A percentile compares a stretch with the other conserved stretches of the same genome.
Evolutionary conservation across 768 basidiomycete genomes (phyloP).

Genomic region (Grammothele lineata): DNA sequence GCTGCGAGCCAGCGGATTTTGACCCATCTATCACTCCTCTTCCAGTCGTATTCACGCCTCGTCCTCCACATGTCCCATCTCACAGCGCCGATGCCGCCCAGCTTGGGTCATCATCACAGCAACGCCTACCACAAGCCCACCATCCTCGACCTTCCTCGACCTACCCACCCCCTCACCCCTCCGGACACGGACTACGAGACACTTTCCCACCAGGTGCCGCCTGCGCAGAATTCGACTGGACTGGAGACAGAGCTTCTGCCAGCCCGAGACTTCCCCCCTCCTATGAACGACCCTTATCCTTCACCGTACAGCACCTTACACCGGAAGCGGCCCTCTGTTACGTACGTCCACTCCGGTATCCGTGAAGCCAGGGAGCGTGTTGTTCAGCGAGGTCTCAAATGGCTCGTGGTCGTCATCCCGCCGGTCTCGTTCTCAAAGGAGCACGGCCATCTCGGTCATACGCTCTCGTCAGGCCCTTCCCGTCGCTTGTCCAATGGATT

Average conservation of each 20-base stretch:
- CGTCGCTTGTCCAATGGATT: conserved; percentile 64
- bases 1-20: conserved; percentile 25
- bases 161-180: conserved; percentile 30
- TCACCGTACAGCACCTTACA: conserved; percentile 5
- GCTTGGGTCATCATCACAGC: conserved; percentile 17
- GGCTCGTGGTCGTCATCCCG: conserved; percentile 65
- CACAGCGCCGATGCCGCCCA: conserved; percentile 26
- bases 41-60: conserved; percentile 6
- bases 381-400: conserved; percentile 32
- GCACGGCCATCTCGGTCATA: conserved; percentile 55
- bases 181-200: conserved; percentile 31
- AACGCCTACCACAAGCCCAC: conserved; percentile 44
- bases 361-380: conserved; percentile 23
- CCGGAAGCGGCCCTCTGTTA: conserved; percentile 18
- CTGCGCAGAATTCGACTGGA: conserved; percentile 14
- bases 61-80: conserved; percentile 36
- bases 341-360: conserved; percentile 40
- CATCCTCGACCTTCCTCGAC: conserved; percentile 39
- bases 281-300: conserved; percentile 3
- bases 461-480: conserved; percentile 52
- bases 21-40: conserved; percentile 7
- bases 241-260: conserved; percentile 12
- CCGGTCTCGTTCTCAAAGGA: conserved; percentile 54
- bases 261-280: conserved; percentile 4
- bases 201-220: conserved; percentile 9